Conservation (phyloP, 164 flowering plant genomes). For the Akebia trifoliata region DNA sequence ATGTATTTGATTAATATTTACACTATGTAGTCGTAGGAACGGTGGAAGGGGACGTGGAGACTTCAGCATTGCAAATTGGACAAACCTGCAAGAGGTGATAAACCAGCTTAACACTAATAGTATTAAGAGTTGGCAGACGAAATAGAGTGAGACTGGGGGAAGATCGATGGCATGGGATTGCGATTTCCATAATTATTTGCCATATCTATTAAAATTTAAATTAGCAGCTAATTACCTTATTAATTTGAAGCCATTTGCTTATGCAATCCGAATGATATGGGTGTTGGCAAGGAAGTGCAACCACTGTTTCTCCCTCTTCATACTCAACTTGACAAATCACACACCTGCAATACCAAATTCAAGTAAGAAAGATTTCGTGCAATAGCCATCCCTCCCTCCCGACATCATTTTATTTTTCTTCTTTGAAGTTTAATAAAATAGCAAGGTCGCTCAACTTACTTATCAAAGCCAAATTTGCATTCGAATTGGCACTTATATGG, state of each 20-base stretch:
- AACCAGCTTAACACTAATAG: background rate
- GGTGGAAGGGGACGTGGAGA: slow-evolving; percentile 21
- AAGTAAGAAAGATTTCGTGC: background rate
- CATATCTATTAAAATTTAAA: background rate
- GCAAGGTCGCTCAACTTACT: slow-evolving; percentile 13
- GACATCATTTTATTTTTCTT: too few relatives aligned
- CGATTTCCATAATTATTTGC: background rate
- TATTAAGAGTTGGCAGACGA: background rate
- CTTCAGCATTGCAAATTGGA: slow-evolving; percentile 58
- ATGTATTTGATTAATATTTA: too few relatives aligned
- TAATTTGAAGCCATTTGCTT: slow-evolving; percentile 64
- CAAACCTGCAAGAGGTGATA: slow-evolving; percentile 44
- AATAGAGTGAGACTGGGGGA: background rate
- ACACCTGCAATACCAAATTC: slow-evolving; percentile 40
- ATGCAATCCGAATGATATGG: slow-evolving; percentile 64
- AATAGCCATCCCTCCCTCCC: too few relatives aligned
- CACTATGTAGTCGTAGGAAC: background rate
- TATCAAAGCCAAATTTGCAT: slow-evolving; percentile 15
- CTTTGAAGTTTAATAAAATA: too few relatives aligned
- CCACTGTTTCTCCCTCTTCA: slow-evolving; percentile 61
- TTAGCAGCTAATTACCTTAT: slow-evolving; percentile 37
- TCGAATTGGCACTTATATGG: slow-evolving; percentile 5
- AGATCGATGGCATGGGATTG: background rate
- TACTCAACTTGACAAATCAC: slow-evolving; percentile 67
- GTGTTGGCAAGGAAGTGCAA: slow-evolving; percentile 61